These are phyloP conservation scores for Pistacia integerrima DNA, from an alignment of 345 rosid genomes.

Conservation along the genomic window DNA sequence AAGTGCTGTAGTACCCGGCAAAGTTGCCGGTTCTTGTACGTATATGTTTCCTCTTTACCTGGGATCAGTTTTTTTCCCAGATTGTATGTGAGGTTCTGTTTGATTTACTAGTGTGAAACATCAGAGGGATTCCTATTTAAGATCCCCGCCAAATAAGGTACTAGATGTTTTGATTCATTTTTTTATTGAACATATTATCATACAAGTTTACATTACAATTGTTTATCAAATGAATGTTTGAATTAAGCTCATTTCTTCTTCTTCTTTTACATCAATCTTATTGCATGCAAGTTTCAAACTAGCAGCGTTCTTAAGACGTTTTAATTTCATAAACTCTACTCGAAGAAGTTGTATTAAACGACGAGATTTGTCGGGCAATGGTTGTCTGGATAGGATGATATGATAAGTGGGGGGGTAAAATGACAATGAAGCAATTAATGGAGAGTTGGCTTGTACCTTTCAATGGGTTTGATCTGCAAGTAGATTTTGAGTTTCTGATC, in stretches of 20 bases:
- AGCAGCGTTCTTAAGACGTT: no score
- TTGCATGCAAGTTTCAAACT: neutral
- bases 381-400: no score
- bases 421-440: slow-evolving; percentile 22
- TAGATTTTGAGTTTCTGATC: slow-evolving; percentile 9
- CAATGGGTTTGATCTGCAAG: slow-evolving; percentile 12
- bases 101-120: slow-evolving; percentile 46
- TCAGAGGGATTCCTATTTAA: slow-evolving; percentile 34
- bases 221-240: slow-evolving; percentile 12
- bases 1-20: slow-evolving; percentile 35
- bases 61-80: slow-evolving; percentile 37
- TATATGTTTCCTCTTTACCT: slow-evolving; percentile 29
- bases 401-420: neutral
- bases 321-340: no score
- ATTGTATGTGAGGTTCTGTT: slow-evolving; percentile 49
- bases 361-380: no score
- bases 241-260: neutral
- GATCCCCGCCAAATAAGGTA: slow-evolving; percentile 47
- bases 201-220: slow-evolving; percentile 12
- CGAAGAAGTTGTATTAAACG: no score
- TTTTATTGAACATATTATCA: slow-evolving; percentile 24
- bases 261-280: neutral
- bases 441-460: slow-evolving; percentile 10
- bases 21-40: slow-evolving; percentile 37
- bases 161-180: slow-evolving; percentile 37